Conservation (phyloP, 2,329 filamentous ascomycete genomes). For the Fusarium penzigii region DNA sequence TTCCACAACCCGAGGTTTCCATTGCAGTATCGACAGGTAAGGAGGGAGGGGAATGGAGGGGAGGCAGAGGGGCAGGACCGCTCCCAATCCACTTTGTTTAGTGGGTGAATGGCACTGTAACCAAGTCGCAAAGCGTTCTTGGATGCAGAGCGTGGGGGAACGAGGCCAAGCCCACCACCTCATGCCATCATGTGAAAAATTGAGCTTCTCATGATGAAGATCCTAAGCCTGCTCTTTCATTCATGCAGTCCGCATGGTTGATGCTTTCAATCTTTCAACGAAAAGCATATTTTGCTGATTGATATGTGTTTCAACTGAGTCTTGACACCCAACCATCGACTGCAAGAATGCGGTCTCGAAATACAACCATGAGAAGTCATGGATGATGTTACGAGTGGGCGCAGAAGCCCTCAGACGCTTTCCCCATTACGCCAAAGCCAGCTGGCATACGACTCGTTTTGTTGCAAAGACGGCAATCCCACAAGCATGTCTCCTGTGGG, state of each 20-base stretch:
- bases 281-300: not conserved
- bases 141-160: not conserved
- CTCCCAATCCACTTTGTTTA: not conserved
- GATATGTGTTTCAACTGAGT: not conserved
- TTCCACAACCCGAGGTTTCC: not conserved
- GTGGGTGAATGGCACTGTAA: not conserved
- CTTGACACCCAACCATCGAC: not conserved
- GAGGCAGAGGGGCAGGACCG: not conserved
- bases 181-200: not conserved
- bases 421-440: not conserved
- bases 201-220: not conserved
- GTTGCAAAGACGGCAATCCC: no score
- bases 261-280: not conserved
- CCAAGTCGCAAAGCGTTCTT: not conserved
- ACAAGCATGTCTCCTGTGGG: no score
- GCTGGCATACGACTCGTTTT: no score
- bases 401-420: not conserved
- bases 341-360: not conserved
- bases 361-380: not conserved
- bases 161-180: not conserved
- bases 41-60: not conserved
- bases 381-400: no score
- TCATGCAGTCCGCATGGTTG: not conserved
- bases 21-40: not conserved
- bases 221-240: not conserved